Percentiles rank a stretch among this genome's conserved stretches.
Conservation (phyloP, 106 monocot species). For the Acorus gramineus region DNA sequence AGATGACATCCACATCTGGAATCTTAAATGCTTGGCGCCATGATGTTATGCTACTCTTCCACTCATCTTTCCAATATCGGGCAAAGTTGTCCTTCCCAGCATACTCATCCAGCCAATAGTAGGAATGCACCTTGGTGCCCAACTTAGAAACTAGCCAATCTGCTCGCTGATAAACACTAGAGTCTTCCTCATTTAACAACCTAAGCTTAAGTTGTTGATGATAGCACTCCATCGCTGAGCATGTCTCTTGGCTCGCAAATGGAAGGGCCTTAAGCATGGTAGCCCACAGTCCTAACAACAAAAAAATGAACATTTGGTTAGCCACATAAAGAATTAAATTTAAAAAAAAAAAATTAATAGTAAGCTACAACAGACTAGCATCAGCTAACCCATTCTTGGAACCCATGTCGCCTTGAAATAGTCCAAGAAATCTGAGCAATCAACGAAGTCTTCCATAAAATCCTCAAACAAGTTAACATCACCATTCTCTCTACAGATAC, state of each 20-base stretch:
- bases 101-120: constrained; percentile 91
- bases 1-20: constrained; percentile 45
- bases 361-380: not conserved
- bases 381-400: constrained; percentile 64
- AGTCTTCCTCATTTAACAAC: constrained; percentile 66
- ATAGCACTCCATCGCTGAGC: constrained; percentile 79
- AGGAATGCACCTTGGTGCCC: constrained; percentile 87
- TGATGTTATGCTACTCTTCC: constrained; percentile 73
- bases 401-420: constrained; percentile 83
- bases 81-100: constrained; percentile 69
- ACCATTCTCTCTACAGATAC: constrained; percentile 47
- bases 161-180: constrained; percentile 47
- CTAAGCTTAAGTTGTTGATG: constrained; percentile 78
- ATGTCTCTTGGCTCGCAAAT: constrained; percentile 55
- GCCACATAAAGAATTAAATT: not conserved
- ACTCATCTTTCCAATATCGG: constrained; percentile 93
- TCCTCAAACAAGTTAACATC: constrained; percentile 39
- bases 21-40: constrained; percentile 56
- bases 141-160: constrained; percentile 93
- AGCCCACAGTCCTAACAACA: constrained; percentile 50
- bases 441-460: constrained; percentile 68
- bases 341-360: not conserved
- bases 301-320: constrained; percentile 2
- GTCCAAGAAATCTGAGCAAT: constrained; percentile 63
- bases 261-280: constrained; percentile 54